Conservation (phyloP, 495 filamentous ascomycete genomes). For the Neurospora sp. region DNA sequence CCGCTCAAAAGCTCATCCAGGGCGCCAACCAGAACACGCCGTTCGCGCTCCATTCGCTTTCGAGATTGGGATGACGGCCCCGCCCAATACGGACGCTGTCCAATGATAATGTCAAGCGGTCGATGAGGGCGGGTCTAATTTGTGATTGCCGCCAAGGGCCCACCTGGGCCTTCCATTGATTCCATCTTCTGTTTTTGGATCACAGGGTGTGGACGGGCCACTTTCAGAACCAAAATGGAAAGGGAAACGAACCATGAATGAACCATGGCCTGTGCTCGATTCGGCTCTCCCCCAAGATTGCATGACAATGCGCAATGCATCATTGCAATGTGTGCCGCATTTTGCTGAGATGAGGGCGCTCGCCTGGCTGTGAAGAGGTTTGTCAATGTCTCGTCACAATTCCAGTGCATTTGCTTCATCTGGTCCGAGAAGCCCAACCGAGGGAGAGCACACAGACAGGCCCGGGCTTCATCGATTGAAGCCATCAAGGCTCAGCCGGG, state of each 20-base stretch:
- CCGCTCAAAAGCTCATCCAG: background rate
- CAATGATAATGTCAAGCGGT: conserved; percentile 4
- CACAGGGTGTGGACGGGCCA: background rate
- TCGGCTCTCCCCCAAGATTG: background rate
- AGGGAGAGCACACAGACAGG: background rate
- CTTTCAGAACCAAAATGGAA: background rate
- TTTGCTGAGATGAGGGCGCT: background rate
- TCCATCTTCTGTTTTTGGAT: background rate
- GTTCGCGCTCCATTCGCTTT: background rate
- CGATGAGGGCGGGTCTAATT: conserved; percentile 13
- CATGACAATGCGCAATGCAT: background rate
- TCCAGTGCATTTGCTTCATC: background rate
- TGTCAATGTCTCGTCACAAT: background rate
- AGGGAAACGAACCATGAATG: background rate
- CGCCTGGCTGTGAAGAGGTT: background rate
- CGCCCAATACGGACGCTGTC: background rate
- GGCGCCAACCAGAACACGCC: background rate
- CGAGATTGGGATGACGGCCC: conserved; percentile 16
- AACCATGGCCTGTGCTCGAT: background rate
- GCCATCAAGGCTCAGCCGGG: too few relatives aligned
- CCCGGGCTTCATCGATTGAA: background rate
- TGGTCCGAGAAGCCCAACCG: background rate
- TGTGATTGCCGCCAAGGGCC: conserved; percentile 9
- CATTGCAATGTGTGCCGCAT: background rate
- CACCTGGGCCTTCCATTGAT: background rate